Base-by-base conservation (phyloP, 805 yeast genomes). In the Yamadazyma takamatsuzukensis region DNA sequence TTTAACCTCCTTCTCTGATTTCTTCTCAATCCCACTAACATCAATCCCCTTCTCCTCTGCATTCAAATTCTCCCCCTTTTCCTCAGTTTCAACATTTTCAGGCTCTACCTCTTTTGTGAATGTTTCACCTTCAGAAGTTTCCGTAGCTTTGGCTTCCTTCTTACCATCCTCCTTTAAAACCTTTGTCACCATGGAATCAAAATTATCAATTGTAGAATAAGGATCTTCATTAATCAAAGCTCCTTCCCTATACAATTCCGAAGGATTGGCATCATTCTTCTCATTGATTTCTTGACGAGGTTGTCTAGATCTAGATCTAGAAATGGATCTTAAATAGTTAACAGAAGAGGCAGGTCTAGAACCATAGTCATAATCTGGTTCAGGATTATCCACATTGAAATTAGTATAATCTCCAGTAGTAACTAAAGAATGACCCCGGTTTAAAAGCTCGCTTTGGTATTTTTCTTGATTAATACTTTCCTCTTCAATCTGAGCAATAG, bases 301-400 rank as follows among this genome's bases (percentile, higher is more conserved):
- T 18, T 62, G 64, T 53, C 83, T 67, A 6, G 83, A 74, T 47
- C 83, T 64, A 1, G 83, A 77, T 53, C 83, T 64, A 1, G 84
- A 78, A 27, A 78, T 76, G 1, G 83, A 74, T 44, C 88, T 70
- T 42, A 82, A 61, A 49, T 79, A 82, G 39, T 74, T 64, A n/a
- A 76, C 56, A 18, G 43, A 47, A 1, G 69, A 48, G 11, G 30
- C 18, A 10, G 41, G 34, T 49, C 82, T 63, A 1, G 82, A 76
- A 23, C 76, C 74, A 2, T 80, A 74, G 44, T 86, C 70, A 41
- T 81, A 61, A 47, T 79, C 81, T 36, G 74, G 62, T 21, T 73
- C 51, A 2, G 78, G 71, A 11, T 41, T 41, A 39, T 66, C 72
- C 3, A 59, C 70, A 37, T 66, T 61, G 50, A 64, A 66, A 44